Percentiles rank a stretch among this genome's conserved stretches.
These are phyloP conservation scores for Suillus brevipes DNA, from an alignment of 768 basidiomycete genomes.

Conservation along the genomic window DNA sequence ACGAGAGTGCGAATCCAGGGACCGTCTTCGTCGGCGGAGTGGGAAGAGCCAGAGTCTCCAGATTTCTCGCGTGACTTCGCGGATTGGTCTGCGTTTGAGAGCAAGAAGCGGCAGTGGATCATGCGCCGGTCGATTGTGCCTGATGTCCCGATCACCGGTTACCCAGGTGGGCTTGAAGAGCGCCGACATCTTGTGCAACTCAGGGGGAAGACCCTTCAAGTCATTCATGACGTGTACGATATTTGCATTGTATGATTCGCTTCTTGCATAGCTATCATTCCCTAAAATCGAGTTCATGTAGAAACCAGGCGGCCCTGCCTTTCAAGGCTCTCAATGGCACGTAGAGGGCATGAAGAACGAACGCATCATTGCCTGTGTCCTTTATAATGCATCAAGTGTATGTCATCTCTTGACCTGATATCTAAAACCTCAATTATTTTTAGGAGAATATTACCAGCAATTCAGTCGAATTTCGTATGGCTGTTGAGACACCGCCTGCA, in stretches of 20 bases:
- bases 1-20: constrained; percentile 43
- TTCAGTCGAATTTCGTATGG: constrained; percentile 49
- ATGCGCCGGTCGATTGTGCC: constrained; percentile 46
- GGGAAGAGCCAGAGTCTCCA: constrained; percentile 51
- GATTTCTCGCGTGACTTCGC: constrained; percentile 51
- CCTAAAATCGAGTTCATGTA: constrained; percentile 13
- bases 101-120: constrained; percentile 43
- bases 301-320: constrained; percentile 36
- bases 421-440: neutral
- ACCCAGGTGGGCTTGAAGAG: constrained; percentile 46
- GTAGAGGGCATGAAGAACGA: constrained; percentile 57
- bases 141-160: constrained; percentile 44
- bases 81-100: constrained; percentile 44
- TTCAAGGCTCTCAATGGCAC: constrained; percentile 43
- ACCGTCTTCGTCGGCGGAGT: constrained; percentile 40
- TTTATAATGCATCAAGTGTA: constrained; percentile 43
- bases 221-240: constrained; percentile 43
- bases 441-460: constrained; percentile 46
- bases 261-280: neutral
- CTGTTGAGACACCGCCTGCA: constrained; percentile 45
- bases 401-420: constrained; percentile 17
- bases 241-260: constrained; percentile 40
- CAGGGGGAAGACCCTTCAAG: constrained; percentile 40
- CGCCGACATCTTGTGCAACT: constrained; percentile 41
- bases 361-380: constrained; percentile 47